Evolutionary conservation across 257 asterid species (phyloP), one percentile per base, ranked within the genome.

Genomic region (Anisodus tanguticus): DNA sequence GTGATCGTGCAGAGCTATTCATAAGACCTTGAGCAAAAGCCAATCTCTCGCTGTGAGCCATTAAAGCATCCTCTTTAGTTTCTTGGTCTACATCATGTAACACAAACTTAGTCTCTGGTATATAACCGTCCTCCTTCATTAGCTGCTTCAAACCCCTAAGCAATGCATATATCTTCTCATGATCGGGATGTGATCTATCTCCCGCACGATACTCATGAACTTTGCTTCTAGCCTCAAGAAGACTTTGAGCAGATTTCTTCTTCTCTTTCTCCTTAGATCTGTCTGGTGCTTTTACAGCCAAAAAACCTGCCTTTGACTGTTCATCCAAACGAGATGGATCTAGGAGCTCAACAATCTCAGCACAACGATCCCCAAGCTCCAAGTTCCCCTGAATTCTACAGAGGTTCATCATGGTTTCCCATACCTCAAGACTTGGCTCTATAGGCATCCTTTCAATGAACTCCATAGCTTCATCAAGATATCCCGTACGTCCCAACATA

Each of bases 11-110:
- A 26, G 98, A 89, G 67, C 92, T 91, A 26, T 87, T 88, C 90
- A 95, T 54, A 85, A 95, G 89, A 83, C 97, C 98, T 76, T 92
- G 94, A 64, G 97, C 98, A 81, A 93, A 92, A 13, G 98, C 98
- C 76, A 93, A 97, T 76, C 97, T 89, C 91, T 93, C 99, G 26
- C 99, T 95, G 68, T 93, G 99, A 59, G 93, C 93, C 92, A 95
- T 88, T 31, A 94, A 93, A 76, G 97, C 97, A 77, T 95, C 98
- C 90, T 95, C 98, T 85, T 94, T 95, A 11, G 90, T 86, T 86
- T 95, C 99, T 37, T 82, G 94, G 83, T 94, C 98, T 6, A 95
- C 91, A 83, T 95, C 99, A 87, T 95, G 99, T 64, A 95, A 95
- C 92, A 95, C 98, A 58, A 89, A 92, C 83, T 88, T 95, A 13